Conservation (phyloP, 1,284 basidiomycete genomes). For the Pyrrhoderma noxium region DNA sequence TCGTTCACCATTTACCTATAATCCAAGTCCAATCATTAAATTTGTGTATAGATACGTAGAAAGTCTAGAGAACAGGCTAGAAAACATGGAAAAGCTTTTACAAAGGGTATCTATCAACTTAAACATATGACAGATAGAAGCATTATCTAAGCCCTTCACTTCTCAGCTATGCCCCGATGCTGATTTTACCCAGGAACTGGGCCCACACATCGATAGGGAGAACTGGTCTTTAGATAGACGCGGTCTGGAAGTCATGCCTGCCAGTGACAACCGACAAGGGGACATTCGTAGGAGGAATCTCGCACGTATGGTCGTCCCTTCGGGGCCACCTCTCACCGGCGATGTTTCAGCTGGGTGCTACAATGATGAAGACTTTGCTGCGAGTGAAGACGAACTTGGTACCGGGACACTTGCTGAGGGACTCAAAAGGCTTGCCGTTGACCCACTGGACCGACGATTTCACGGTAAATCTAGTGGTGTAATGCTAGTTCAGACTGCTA, state of each 20-base stretch:
- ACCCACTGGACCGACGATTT: constrained; percentile 41
- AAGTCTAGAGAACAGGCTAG: constrained; percentile 60
- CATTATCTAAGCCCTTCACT: too few relatives aligned
- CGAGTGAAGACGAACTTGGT: constrained; percentile 32
- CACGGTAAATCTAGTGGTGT: constrained; percentile 69
- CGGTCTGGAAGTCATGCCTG: constrained; percentile 14
- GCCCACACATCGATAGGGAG: constrained; percentile 40
- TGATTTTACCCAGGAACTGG: constrained; percentile 43
- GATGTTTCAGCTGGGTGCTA: too few relatives aligned
- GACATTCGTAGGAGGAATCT: neutral
- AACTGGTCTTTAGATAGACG: constrained; percentile 32
- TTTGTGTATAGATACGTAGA: constrained; percentile 53
- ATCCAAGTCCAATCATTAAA: constrained; percentile 10
- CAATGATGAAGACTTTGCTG: constrained; percentile 27
- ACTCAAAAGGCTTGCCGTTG: constrained; percentile 30
- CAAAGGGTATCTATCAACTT: constrained; percentile 34
- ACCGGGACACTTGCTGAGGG: constrained; percentile 33
- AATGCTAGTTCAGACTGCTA: constrained; percentile 56
- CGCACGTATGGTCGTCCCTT: constrained; percentile 1
- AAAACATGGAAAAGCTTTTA: constrained; percentile 65
- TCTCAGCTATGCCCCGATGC: constrained; percentile 42
- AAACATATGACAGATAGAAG: too few relatives aligned
- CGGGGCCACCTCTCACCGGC: too few relatives aligned
- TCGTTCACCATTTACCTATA: constrained; percentile 25
- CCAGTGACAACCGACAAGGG: constrained; percentile 13